phyloP scores from a whole-genome alignment of 2,329 filamentous ascomycete genomes.

The Monosporascus sp. region DNA sequence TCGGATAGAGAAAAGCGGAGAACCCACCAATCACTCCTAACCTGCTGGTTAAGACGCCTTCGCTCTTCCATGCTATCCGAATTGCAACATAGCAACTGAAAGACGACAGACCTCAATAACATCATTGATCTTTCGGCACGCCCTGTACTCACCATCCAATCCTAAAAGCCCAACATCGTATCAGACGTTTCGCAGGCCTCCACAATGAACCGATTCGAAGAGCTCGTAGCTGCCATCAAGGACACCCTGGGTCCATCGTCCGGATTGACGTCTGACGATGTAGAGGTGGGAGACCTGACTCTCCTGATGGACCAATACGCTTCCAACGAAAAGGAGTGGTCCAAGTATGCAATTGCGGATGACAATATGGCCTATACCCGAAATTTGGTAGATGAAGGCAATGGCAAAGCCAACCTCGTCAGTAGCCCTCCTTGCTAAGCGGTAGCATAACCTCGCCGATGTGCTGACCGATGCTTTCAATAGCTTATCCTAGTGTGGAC shows the following conservation, averaged over 20 bases:
- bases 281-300: conserved; percentile 68
- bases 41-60: not conserved
- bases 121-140: conserved; percentile 4
- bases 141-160: conserved; percentile 1
- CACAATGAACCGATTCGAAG: conserved; percentile 52
- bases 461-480: conserved; percentile 15
- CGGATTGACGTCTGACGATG: conserved; percentile 74
- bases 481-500: conserved; percentile 87
- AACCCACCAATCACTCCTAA: not conserved
- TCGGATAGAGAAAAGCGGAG: not conserved
- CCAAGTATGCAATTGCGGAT: conserved; percentile 69
- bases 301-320: conserved; percentile 69
- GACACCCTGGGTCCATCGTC: conserved; percentile 71
- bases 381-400: conserved; percentile 85
- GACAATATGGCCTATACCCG: conserved; percentile 68
- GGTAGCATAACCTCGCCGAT: conserved; percentile 2
- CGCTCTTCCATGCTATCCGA: not conserved
- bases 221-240: conserved; percentile 69
- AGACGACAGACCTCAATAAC: too few species aligned
- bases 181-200: not conserved
- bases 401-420: conserved; percentile 57
- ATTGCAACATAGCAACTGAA: not conserved
- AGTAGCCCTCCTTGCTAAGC: conserved; percentile 8
- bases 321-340: conserved; percentile 66
- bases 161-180: not conserved